Percentiles rank a stretch among this genome's conserved stretches.
Conservation (phyloP, 2,329 filamentous ascomycete genomes). For the Pyrenophora teres region DNA sequence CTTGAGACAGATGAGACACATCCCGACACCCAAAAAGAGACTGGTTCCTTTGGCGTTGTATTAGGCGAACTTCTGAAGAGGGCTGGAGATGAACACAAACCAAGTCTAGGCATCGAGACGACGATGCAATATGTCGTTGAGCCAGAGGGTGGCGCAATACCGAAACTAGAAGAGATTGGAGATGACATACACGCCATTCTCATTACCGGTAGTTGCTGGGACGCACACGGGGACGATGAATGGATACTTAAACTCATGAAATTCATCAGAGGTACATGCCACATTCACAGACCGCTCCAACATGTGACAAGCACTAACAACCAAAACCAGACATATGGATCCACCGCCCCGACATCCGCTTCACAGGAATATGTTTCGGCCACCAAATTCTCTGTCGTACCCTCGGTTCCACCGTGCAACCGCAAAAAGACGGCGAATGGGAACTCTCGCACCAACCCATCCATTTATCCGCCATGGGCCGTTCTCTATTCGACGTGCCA, state of each 20-base stretch:
- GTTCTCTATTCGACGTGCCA: conserved; percentile 47
- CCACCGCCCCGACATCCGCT: conserved; percentile 56
- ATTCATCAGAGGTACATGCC: conserved; percentile 51
- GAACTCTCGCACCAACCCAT: conserved; percentile 53
- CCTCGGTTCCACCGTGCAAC: conserved; percentile 49
- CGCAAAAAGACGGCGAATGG: conserved; percentile 51
- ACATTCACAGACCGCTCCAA: not conserved
- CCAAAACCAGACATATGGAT: conserved; percentile 54
- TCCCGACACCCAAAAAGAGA: conserved; percentile 55
- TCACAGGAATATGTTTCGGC: conserved; percentile 56
- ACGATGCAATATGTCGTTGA: conserved; percentile 61
- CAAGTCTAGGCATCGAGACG: conserved; percentile 60
- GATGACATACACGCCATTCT: conserved; percentile 51
- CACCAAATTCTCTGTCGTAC: conserved; percentile 54
- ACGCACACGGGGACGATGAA: conserved; percentile 52
- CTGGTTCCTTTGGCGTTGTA: conserved; percentile 61
- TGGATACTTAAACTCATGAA: conserved; percentile 52
- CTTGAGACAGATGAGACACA: conserved; percentile 64
- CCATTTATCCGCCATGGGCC: conserved; percentile 47
- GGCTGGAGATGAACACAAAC: conserved; percentile 59
- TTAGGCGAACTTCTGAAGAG: conserved; percentile 57
- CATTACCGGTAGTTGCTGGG: conserved; percentile 55
- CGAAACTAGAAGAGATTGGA: conserved; percentile 55
- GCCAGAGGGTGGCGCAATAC: conserved; percentile 48
- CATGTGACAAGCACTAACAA: conserved; percentile 5